Percentiles rank a stretch among this genome's conserved stretches.
phyloP scores from a whole-genome alignment of 805 yeast species.

The Cyberlindnera maritima region DNA sequence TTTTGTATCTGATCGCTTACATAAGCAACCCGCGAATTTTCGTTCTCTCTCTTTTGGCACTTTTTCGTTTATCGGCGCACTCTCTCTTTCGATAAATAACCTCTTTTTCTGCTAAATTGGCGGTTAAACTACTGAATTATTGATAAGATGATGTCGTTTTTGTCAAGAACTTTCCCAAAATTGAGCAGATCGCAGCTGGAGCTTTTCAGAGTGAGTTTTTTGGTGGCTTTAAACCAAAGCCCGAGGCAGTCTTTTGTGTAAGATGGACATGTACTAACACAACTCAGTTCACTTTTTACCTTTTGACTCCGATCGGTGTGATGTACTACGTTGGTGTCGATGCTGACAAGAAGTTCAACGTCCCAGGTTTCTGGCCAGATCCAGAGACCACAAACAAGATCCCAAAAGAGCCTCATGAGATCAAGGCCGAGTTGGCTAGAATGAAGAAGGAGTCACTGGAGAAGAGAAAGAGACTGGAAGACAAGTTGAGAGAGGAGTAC shows the following conservation, averaged over 20 bases:
- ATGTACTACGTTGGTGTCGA: constrained; percentile 93
- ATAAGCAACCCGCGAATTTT: constrained; percentile 2
- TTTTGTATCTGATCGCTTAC: too few species aligned
- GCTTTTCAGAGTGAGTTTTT: constrained; percentile 42
- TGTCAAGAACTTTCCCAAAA: constrained; percentile 19
- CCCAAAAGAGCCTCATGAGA: constrained; percentile 91
- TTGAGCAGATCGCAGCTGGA: constrained; percentile 51
- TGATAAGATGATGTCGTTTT: constrained; percentile 3
- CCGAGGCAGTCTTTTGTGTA: neutral
- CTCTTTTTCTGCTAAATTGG: too few species aligned
- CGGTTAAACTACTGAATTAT: too few species aligned
- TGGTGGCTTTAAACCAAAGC: neutral
- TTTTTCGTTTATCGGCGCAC: neutral
- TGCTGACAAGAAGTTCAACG: constrained; percentile 82
- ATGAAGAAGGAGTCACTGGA: constrained; percentile 74
- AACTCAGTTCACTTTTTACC: constrained; percentile 73
- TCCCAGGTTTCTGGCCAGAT: constrained; percentile 97
- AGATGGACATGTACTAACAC: constrained; percentile 31
- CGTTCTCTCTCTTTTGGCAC: neutral
- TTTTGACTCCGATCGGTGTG: constrained; percentile 82
- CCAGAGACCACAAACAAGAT: constrained; percentile 87
- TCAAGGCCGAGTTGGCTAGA: constrained; percentile 86
- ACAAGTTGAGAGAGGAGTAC: constrained; percentile 57
- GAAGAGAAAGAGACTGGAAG: constrained; percentile 71
- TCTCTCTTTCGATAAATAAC: neutral